Percentiles rank a stretch among this genome's conserved stretches.
Conservation (phyloP, 495 filamentous ascomycete genomes). For the Margaritispora aquatica region DNA sequence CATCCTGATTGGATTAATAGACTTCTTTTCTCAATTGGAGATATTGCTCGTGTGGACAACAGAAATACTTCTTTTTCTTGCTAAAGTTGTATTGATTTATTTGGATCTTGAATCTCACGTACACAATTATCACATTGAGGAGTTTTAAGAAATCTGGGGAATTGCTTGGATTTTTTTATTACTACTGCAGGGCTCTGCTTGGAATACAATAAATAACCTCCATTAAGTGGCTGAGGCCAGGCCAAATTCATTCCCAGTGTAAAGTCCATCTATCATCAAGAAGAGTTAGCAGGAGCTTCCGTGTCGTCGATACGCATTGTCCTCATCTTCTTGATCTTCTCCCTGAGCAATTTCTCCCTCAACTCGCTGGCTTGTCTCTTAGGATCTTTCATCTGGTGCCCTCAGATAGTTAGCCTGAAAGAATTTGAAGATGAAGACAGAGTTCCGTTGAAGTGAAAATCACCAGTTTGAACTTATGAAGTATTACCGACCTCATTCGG, state of each 20-base stretch:
- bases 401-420: slow-evolving; percentile 20
- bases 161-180: background rate
- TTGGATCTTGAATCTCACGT: no score
- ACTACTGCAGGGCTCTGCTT: background rate
- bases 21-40: no score
- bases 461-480: slow-evolving; percentile 25
- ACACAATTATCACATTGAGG: no score
- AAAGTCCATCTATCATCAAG: slow-evolving; percentile 43
- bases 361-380: slow-evolving; percentile 48
- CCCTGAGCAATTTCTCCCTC: slow-evolving; percentile 59
- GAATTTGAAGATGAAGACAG: slow-evolving; percentile 2
- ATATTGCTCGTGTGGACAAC: no score
- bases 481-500: slow-evolving; percentile 45
- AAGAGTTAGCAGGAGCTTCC: slow-evolving; percentile 28
- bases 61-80: no score
- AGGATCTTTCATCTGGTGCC: slow-evolving; percentile 33
- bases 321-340: slow-evolving; percentile 62
- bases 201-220: background rate
- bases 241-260: slow-evolving; percentile 9
- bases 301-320: slow-evolving; percentile 40
- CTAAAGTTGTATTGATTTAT: no score
- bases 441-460: background rate
- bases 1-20: background rate
- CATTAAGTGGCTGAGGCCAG: background rate
- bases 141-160: no score